Percentiles rank a stretch among this genome's conserved stretches.
These are phyloP conservation scores for Fusarium ramigenum DNA, from an alignment of 2,329 filamentous ascomycete genomes.

Conservation along the genomic window DNA sequence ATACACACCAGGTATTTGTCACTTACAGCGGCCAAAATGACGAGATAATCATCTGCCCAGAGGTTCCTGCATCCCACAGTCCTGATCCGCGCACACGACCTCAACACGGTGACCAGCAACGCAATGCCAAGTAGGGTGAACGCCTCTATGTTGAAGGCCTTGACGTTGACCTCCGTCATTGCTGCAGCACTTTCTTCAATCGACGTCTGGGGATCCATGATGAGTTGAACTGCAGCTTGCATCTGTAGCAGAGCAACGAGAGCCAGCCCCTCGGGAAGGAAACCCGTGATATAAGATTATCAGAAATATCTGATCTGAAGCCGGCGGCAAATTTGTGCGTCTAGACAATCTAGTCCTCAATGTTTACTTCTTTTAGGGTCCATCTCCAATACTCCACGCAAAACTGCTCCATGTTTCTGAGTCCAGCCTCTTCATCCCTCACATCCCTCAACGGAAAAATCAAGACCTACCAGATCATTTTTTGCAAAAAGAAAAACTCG, in stretches of 20 bases:
- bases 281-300: constrained; percentile 19
- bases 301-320: neutral
- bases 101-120: constrained; percentile 58
- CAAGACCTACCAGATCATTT: neutral
- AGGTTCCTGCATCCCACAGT: constrained; percentile 60
- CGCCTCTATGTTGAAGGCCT: constrained; percentile 45
- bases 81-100: constrained; percentile 59
- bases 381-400: neutral
- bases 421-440: constrained; percentile 2
- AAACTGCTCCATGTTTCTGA: neutral
- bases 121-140: constrained; percentile 60
- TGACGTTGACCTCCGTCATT: constrained; percentile 37
- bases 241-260: neutral
- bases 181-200: constrained; percentile 35
- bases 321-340: neutral
- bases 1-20: no score
- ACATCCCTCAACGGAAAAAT: constrained; percentile 4
- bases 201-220: constrained; percentile 26
- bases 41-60: constrained; percentile 67
- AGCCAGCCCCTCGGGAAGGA: neutral
- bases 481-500: constrained; percentile 8
- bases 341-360: neutral
- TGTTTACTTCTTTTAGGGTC: constrained; percentile 3
- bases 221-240: neutral
- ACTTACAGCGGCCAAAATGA: constrained; percentile 61